Evolutionary conservation across 2,329 filamentous ascomycete species (phyloP), one percentile per base, ranked within the genome.

Genomic region (Chrysoporthe austroafricana): DNA sequence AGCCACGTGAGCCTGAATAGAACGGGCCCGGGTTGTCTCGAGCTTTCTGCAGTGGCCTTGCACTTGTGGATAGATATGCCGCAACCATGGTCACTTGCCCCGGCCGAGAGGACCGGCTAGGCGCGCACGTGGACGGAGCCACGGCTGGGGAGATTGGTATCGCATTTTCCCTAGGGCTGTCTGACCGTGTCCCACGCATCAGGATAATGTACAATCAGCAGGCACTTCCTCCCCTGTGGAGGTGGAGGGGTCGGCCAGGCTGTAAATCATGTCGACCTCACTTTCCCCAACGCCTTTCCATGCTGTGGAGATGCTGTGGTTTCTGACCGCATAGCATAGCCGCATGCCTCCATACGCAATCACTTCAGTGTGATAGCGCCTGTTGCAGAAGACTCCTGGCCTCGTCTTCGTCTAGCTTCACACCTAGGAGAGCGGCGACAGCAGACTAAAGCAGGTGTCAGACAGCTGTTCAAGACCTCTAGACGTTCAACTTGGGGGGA

Each of bases 401-500:
- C 3, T 61, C 62, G 58, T 72, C 62, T 64, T 34, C 48, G 42
- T 18, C n/a, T 34, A 2, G n/a, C 50, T 58, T 64, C 39, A 61
- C 52, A 69, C 71, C 76, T 86, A 90, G 71, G 86, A 88, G 75
- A 90, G 87, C 70, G 88, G 88, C 66, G 70, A 71, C 65, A 71
- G 63, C 56, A 71, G 63, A 56, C 70, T 71, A 39, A 26, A 39
- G 48, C 72, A 11, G 6, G n/a, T 59, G 66, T 72, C 36, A 73
- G 71, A 44, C 11, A 52, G 9, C 9, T 4, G 32, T 54, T 13
- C n/a, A 9, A 14, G 34, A 36, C 16, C 6, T 36, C 26, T 9
- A 59, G 39, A 34, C 21, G 26, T 46, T 3, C 34, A 34, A 43
- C 42, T 14, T 8, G 36, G 26, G 26, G 26, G 21, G 13, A 32